A percentile compares a stretch with the other conserved stretches of the same genome.
phyloP scores from a whole-genome alignment of 179 eudicot species.

The Gypsophila paniculata region DNA sequence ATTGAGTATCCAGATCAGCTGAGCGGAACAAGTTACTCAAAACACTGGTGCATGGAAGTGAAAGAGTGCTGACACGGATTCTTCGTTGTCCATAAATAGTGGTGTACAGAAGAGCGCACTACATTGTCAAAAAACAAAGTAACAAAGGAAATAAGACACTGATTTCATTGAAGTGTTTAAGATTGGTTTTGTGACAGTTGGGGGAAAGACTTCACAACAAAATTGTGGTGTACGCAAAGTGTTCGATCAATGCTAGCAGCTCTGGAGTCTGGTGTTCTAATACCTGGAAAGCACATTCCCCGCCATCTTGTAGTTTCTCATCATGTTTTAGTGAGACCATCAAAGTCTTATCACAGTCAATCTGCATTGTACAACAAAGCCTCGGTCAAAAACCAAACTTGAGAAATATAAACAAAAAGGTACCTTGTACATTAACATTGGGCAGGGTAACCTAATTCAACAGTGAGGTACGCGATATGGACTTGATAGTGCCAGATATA shows the following conservation, averaged over 20 bases:
- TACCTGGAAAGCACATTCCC: constrained; percentile 93
- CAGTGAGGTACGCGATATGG: too few species aligned
- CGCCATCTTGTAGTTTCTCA: constrained; percentile 84
- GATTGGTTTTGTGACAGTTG: background rate
- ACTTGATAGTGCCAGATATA: too few species aligned
- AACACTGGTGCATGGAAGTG: constrained; percentile 78
- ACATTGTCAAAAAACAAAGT: constrained; percentile 25
- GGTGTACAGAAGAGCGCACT: constrained; percentile 97
- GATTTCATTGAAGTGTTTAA: background rate
- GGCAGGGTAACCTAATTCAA: too few species aligned
- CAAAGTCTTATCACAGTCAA: constrained; percentile 92
- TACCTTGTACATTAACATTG: background rate
- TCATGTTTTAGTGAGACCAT: constrained; percentile 89
- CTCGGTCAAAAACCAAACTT: constrained; percentile 6
- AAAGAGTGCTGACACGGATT: constrained; percentile 83
- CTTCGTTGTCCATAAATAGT: constrained; percentile 89
- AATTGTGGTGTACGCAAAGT: background rate
- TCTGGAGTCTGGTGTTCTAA: background rate
- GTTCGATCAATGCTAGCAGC: background rate
- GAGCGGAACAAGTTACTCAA: constrained; percentile 78
- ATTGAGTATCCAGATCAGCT: constrained; percentile 91
- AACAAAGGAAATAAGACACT: background rate
- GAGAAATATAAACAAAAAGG: background rate
- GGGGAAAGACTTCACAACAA: background rate
- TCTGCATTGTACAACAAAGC: constrained; percentile 43